Conservation (phyloP, 495 filamentous ascomycete species). For the Thermothielavioides terrestris region DNA sequence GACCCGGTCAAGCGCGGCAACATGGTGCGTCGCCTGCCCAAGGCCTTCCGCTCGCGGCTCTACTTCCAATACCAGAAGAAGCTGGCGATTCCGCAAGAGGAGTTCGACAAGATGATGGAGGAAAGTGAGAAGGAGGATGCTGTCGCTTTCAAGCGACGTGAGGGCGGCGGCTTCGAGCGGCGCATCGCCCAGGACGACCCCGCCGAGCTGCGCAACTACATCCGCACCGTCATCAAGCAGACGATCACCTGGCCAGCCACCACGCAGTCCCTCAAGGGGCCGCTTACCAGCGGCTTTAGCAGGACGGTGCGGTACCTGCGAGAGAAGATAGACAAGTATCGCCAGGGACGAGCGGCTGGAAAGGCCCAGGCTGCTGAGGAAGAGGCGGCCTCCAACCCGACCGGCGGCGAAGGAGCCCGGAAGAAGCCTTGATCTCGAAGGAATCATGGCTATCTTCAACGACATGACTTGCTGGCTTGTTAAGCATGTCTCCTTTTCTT, state of each 20-base stretch:
- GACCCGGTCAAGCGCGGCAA: conserved; percentile 82
- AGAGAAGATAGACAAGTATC: conserved; percentile 75
- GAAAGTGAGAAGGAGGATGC: conserved; percentile 60
- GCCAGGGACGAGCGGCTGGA: conserved; percentile 31
- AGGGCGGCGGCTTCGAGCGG: conserved; percentile 78
- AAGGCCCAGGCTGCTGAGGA: conserved; percentile 9
- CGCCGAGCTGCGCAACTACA: conserved; percentile 54
- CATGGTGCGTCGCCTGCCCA: conserved; percentile 89
- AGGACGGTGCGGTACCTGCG: conserved; percentile 64
- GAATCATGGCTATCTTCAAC: background rate
- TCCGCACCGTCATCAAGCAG: conserved; percentile 66
- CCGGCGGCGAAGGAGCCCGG: background rate
- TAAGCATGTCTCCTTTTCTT: conserved; percentile 8
- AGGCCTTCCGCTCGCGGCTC: conserved; percentile 74
- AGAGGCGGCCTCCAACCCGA: background rate
- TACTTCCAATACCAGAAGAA: conserved; percentile 93
- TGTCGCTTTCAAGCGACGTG: conserved; percentile 55
- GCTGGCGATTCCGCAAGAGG: conserved; percentile 69
- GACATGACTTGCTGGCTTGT: background rate
- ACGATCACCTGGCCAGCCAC: conserved; percentile 89
- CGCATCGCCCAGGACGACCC: conserved; percentile 63
- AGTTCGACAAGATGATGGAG: conserved; percentile 83
- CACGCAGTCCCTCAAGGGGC: conserved; percentile 71
- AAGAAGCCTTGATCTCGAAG: conserved; percentile 7
- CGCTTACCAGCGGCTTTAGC: conserved; percentile 62